A percentile compares a stretch with the other conserved stretches of the same genome.
Conservation (phyloP, 768 basidiomycete species). For the Serpula lacrymans region DNA sequence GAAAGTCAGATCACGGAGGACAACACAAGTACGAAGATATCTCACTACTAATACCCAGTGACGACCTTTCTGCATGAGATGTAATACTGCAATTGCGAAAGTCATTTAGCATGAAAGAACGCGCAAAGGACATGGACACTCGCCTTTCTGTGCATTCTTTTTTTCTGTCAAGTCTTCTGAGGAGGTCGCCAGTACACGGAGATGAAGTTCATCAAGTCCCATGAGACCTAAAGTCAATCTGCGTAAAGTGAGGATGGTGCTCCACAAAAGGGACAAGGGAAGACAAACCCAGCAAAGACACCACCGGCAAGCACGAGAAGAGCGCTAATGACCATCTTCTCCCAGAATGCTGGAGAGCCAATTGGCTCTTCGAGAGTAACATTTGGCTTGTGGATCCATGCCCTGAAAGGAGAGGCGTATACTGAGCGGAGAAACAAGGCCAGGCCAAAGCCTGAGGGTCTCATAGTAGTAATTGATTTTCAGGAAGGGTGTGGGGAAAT, state of each 20-base stretch:
- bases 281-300: slow-evolving; percentile 83
- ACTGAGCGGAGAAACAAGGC: no score
- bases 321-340: slow-evolving; percentile 63
- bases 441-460: no score
- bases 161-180: slow-evolving; percentile 73
- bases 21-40: not conserved
- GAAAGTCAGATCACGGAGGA: not conserved
- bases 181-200: slow-evolving; percentile 79
- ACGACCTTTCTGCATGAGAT: slow-evolving; percentile 59
- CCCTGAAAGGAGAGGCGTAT: no score
- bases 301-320: slow-evolving; percentile 81
- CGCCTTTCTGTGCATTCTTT: slow-evolving; percentile 68
- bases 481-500: no score
- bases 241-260: not conserved
- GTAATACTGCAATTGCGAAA: slow-evolving; percentile 41
- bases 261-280: not conserved
- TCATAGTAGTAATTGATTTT: no score
- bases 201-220: slow-evolving; percentile 90
- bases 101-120: no score
- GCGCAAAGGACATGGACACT: slow-evolving; percentile 1
- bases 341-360: slow-evolving; percentile 70
- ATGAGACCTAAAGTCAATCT: slow-evolving; percentile 90
- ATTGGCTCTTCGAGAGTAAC: slow-evolving; percentile 27
- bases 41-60: slow-evolving; percentile 94
- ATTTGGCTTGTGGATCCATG: no score